Conservation (phyloP, 2,329 filamentous ascomycete species). For the Xylaria sp. region DNA sequence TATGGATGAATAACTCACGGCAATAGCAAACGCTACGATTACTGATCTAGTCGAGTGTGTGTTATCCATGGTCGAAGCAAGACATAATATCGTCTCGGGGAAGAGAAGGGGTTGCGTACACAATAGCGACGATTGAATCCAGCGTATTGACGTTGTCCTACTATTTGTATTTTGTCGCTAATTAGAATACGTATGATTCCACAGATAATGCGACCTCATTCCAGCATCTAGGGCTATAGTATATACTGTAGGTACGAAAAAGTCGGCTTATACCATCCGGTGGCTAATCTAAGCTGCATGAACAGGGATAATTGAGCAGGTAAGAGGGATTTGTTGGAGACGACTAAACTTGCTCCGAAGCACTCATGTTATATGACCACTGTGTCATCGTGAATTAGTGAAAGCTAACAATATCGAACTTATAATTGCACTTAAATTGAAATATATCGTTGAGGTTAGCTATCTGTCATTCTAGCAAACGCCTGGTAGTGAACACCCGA, state of each 20-base stretch:
- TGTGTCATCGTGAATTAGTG: neutral
- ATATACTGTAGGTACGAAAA: neutral
- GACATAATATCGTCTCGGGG: neutral
- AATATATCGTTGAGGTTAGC: neutral
- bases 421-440: neutral
- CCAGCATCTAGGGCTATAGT: neutral
- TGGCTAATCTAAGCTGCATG: neutral
- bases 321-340: neutral
- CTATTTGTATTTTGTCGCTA: neutral
- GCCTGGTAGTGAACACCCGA: neutral
- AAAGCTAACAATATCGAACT: neutral
- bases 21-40: neutral
- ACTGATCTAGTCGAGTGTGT: neutral
- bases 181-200: neutral
- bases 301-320: neutral
- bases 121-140: neutral
- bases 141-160: neutral
- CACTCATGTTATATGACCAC: neutral
- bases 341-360: constrained; percentile 17
- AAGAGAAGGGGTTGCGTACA: neutral
- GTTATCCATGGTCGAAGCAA: neutral
- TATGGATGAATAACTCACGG: neutral
- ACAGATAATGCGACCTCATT: neutral
- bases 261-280: neutral
- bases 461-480: neutral